phyloP scores from a whole-genome alignment of 345 rosid genomes.

The Anastatica hierochuntica region DNA sequence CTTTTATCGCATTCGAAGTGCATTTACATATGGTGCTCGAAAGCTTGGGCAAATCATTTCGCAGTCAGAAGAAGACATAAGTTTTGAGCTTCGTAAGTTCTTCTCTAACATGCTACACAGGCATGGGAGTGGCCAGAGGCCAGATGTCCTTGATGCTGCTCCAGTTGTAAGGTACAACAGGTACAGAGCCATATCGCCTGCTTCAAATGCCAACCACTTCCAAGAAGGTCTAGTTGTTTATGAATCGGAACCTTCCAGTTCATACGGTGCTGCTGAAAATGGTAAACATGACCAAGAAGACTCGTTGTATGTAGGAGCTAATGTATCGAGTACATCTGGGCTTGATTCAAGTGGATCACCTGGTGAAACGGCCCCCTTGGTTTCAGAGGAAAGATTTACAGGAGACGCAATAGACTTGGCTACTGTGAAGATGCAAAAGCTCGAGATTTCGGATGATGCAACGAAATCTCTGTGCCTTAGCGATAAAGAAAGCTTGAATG shows the following conservation, averaged over 20 bases:
- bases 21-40: slow-evolving; percentile 81
- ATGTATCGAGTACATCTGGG: slow-evolving; percentile 3
- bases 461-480: slow-evolving; percentile 22
- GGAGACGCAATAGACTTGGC: slow-evolving; percentile 55
- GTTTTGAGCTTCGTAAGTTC: slow-evolving; percentile 51
- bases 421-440: slow-evolving; percentile 34
- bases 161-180: slow-evolving; percentile 35
- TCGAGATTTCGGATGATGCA: slow-evolving; percentile 25
- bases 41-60: slow-evolving; percentile 63
- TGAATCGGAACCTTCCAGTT: slow-evolving; percentile 23
- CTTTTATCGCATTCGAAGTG: slow-evolving; percentile 75
- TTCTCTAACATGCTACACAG: slow-evolving; percentile 64
- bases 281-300: slow-evolving; percentile 27
- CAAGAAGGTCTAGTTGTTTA: slow-evolving; percentile 36
- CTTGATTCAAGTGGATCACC: slow-evolving; percentile 6
- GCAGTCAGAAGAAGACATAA: slow-evolving; percentile 42
- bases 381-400: slow-evolving; percentile 35
- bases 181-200: slow-evolving; percentile 19
- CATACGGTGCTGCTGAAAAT: slow-evolving; percentile 22
- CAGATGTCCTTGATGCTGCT: slow-evolving; percentile 57
- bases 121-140: slow-evolving; percentile 76
- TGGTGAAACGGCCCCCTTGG: slow-evolving; percentile 16
- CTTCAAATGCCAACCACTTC: slow-evolving; percentile 29
- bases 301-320: neutral
- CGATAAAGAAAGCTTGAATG: slow-evolving; percentile 23